Percentiles rank a stretch among this genome's conserved stretches.
Evolutionary conservation across 495 filamentous ascomycete genomes (phyloP).

Genomic region (Hamigera avellanea): DNA sequence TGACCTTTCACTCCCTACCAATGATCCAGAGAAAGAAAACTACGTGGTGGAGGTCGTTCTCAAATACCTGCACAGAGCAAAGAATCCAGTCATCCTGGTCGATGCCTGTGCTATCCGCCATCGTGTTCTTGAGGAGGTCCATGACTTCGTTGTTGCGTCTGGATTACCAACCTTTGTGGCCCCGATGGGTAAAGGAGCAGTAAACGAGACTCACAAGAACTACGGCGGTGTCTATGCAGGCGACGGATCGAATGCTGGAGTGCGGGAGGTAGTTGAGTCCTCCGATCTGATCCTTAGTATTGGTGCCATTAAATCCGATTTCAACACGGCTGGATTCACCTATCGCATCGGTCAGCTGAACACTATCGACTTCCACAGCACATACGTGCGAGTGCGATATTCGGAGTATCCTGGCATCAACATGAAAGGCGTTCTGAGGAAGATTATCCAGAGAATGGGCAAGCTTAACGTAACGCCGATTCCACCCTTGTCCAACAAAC

Average conservation of each 20-base stretch:
- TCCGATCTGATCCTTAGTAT: slow-evolving; percentile 77
- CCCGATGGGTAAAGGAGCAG: slow-evolving; percentile 85
- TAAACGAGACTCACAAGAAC: slow-evolving; percentile 62
- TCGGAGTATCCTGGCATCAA: slow-evolving; percentile 72
- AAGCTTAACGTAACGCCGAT: slow-evolving; percentile 39
- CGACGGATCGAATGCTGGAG: slow-evolving; percentile 57
- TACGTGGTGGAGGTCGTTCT: slow-evolving; percentile 75
- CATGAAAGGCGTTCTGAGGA: slow-evolving; percentile 79
- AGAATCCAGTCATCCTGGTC: slow-evolving; percentile 70
- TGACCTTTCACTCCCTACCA: slow-evolving; percentile 49
- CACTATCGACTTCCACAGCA: slow-evolving; percentile 82
- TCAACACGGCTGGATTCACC: slow-evolving; percentile 85
- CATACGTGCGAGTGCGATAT: slow-evolving; percentile 61
- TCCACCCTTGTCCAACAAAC: slow-evolving; percentile 39
- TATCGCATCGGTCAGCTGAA: slow-evolving; percentile 72
- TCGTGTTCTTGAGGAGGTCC: slow-evolving; percentile 60
- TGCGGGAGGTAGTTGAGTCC: slow-evolving; percentile 62
- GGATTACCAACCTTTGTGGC: slow-evolving; percentile 74
- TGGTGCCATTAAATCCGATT: slow-evolving; percentile 77
- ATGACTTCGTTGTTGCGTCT: slow-evolving; percentile 65
- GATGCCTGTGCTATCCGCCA: slow-evolving; percentile 90
- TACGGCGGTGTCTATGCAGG: slow-evolving; percentile 88
- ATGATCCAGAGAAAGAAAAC: slow-evolving; percentile 64
- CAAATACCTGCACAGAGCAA: slow-evolving; percentile 63
- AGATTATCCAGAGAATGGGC: slow-evolving; percentile 50